Base-by-base conservation (phyloP, 306 rosid species). In the Albizia julibrissin region DNA sequence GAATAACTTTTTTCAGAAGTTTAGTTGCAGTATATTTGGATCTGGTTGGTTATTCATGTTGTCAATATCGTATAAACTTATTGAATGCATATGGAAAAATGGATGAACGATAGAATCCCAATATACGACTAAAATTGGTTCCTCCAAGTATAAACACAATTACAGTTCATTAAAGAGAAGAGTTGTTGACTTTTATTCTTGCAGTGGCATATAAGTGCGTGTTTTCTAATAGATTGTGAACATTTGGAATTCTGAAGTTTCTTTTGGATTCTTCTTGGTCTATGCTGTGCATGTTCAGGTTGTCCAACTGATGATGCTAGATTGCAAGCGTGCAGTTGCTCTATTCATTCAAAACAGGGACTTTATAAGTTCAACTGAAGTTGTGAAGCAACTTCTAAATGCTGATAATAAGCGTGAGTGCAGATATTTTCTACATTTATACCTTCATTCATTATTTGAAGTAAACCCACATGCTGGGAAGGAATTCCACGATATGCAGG, bases 401-500 rank as follows among this genome's bases (percentile, higher is more conserved):
- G 91, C 96, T 16, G 82, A 72, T 50, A 86, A 85, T 71, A 87
- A 86, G 84, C 66, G 86, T 73, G 97, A 93, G 84, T 76, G 79
- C 86, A 88, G 91, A 91, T 90, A 89, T 79, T 93, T 89, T 85
- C 85, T 91, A 85, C 96, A 93, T 84, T 83, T 85, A 21, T 95
- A 95, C 82, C 93, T 95, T 82, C 99, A 95, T 89, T 88, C 99
- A 78, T 84, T 95, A 81, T 95, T 93, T 88, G 99, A 89, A 92
- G 98, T 89, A 75, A 86, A 89, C 67, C 93, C 96, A 68, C 93
- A 95, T 86, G 93, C 91, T 82, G 98, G 99, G 85, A 95, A 86
- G 89, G 98, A 93, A 71, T 93, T 86, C 82, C 99, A 95, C 81
- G 97, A 93, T 78, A 90, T 95, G 91, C 99, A 95, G 99, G 99